A percentile compares a stretch with the other conserved stretches of the same genome.
Evolutionary conservation across 768 basidiomycete genomes (phyloP).

Genomic region (Chalciporus piperatus): DNA sequence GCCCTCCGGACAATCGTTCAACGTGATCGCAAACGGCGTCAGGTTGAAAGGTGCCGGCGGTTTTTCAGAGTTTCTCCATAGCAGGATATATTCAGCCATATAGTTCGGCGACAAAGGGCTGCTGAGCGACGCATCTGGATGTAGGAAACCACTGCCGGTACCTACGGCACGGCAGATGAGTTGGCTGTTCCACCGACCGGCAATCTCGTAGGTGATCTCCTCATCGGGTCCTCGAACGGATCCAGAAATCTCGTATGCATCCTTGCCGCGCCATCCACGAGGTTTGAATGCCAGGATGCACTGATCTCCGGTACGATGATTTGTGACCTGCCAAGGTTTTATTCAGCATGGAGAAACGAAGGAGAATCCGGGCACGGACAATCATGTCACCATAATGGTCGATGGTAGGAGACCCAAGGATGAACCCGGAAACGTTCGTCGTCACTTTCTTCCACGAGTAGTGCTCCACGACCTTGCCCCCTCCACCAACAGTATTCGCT

Average conservation of each 20-base stretch:
- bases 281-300: constrained; percentile 95
- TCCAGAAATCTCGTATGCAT: constrained; percentile 91
- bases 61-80: constrained; percentile 94
- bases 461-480: constrained; percentile 76
- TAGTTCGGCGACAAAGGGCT: constrained; percentile 42
- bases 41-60: constrained; percentile 86
- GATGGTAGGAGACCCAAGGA: constrained; percentile 83
- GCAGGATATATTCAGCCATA: constrained; percentile 71
- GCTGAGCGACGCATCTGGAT: constrained; percentile 67
- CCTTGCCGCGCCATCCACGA: constrained; percentile 88
- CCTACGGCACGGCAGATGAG: constrained; percentile 80
- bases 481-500: constrained; percentile 38
- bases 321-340: constrained; percentile 51
- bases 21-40: constrained; percentile 88
- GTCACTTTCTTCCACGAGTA: constrained; percentile 96
- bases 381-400: constrained; percentile 96
- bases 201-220: constrained; percentile 78
- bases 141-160: constrained; percentile 53
- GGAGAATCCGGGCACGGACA: constrained; percentile 46
- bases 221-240: constrained; percentile 68
- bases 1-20: constrained; percentile 81
- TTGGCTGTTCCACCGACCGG: constrained; percentile 94
- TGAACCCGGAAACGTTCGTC: constrained; percentile 88
- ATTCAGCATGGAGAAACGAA: constrained; percentile 1
- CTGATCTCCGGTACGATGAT: constrained; percentile 86